Evolutionary conservation across 768 basidiomycete genomes (phyloP).

Genomic region (Mycena vitilis): DNA sequence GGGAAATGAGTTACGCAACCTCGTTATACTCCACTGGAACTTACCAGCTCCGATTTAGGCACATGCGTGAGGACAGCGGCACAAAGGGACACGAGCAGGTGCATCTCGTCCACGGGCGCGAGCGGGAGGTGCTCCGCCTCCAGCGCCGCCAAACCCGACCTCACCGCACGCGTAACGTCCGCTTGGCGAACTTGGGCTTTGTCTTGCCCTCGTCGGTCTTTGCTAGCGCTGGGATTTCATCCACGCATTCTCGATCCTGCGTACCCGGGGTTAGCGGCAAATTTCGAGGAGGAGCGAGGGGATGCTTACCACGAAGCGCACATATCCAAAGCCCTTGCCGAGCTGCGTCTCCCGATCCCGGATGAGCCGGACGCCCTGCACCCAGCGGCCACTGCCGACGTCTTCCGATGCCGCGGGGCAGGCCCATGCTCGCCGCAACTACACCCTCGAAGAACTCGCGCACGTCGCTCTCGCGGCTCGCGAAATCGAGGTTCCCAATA

Average conservation of each 20-base stretch:
- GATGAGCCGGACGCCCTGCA: constrained; percentile 87
- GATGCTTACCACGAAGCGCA: constrained; percentile 81
- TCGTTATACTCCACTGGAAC: constrained; percentile 41
- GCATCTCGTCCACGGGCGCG: constrained; percentile 80
- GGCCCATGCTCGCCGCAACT: constrained; percentile 77
- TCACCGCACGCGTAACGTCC: constrained; percentile 89
- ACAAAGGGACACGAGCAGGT: constrained; percentile 81
- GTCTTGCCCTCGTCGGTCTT: constrained; percentile 44
- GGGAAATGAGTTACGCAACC: constrained; percentile 21
- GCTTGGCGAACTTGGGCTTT: constrained; percentile 92
- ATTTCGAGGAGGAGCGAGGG: background rate
- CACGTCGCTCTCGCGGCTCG: constrained; percentile 90
- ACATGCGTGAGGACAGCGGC: constrained; percentile 76
- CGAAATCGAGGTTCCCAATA: constrained; percentile 94
- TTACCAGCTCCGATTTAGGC: constrained; percentile 81
- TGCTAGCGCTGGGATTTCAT: constrained; percentile 89
- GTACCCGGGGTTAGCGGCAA: constrained; percentile 13
- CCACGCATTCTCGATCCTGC: constrained; percentile 91
- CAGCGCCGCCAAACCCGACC: too few relatives aligned
- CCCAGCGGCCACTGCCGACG: constrained; percentile 63
- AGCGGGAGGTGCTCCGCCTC: constrained; percentile 71
- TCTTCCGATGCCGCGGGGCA: constrained; percentile 47
- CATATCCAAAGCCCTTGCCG: constrained; percentile 95
- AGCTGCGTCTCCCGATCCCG: constrained; percentile 92
- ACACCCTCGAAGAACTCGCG: constrained; percentile 87